These are phyloP conservation scores for Candida berthetii DNA, from an alignment of 805 yeast genomes.

Conservation along the genomic window DNA sequence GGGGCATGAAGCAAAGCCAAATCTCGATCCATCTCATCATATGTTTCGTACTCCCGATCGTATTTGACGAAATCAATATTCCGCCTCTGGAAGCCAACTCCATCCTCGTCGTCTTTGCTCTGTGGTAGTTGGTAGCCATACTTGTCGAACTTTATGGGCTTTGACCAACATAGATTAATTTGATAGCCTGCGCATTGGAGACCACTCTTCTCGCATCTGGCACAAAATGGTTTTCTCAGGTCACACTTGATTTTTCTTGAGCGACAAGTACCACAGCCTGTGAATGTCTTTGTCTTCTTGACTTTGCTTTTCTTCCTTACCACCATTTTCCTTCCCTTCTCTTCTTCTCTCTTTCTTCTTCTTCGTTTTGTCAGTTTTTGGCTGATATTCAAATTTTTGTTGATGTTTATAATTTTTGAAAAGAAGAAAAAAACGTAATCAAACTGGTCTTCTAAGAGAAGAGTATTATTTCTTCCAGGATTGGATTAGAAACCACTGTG, in stretches of 20 bases:
- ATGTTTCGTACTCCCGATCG: conserved; percentile 59
- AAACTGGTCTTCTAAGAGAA: too few relatives aligned
- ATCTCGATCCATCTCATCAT: conserved; percentile 78
- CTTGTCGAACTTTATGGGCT: conserved; percentile 43
- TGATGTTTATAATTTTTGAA: too few relatives aligned
- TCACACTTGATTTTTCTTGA: conserved; percentile 79
- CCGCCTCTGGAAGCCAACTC: conserved; percentile 61
- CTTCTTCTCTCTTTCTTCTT: too few relatives aligned
- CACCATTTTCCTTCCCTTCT: too few relatives aligned
- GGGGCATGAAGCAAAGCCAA: conserved; percentile 48
- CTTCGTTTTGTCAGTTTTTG: too few relatives aligned
- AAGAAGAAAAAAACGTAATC: too few relatives aligned
- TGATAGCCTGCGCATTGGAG: conserved; percentile 77
- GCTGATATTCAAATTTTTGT: too few relatives aligned
- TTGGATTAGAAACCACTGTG: too few relatives aligned
- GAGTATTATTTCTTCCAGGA: too few relatives aligned
- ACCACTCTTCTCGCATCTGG: conserved; percentile 62
- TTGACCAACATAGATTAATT: conserved; percentile 71
- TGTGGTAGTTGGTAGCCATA: conserved; percentile 30
- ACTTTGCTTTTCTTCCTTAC: conserved; percentile 1
- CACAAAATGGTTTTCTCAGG: conserved; percentile 60
- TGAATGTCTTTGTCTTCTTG: conserved; percentile 62
- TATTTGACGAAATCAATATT: conserved; percentile 71
- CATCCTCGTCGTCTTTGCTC: conserved; percentile 22
- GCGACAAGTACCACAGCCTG: conserved; percentile 88